A percentile compares a stretch with the other conserved stretches of the same genome.
Evolutionary conservation across 1,139 yeast species (phyloP).

Genomic region (Hansenula sp.): DNA sequence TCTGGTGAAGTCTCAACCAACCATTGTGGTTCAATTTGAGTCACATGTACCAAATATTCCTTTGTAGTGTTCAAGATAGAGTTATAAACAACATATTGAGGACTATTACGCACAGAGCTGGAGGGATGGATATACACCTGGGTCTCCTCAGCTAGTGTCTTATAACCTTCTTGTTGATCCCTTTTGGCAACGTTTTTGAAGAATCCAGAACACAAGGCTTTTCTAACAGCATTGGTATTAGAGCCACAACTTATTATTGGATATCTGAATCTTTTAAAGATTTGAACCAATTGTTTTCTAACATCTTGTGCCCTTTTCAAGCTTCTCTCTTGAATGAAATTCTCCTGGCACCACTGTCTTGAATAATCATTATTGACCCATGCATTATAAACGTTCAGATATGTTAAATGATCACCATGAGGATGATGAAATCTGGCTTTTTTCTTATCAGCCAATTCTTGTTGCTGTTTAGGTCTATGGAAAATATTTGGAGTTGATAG

Average conservation of each 20-base stretch:
- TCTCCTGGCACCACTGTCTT: conserved; percentile 75
- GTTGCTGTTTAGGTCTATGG: conserved; percentile 79
- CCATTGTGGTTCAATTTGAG: conserved; percentile 83
- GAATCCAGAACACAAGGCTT: conserved; percentile 80
- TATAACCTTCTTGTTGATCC: conserved; percentile 74
- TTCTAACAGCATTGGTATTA: conserved; percentile 59
- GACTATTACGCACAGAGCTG: conserved; percentile 67
- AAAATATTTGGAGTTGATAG: conserved; percentile 83
- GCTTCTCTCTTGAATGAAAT: conserved; percentile 79
- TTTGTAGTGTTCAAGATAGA: conserved; percentile 75
- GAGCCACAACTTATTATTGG: conserved; percentile 57
- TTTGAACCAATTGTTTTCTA: conserved; percentile 60
- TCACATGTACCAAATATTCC: conserved; percentile 90
- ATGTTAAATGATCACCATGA: conserved; percentile 83
- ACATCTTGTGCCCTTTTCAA: conserved; percentile 78
- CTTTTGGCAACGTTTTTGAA: conserved; percentile 82
- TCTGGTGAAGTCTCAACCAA: conserved; percentile 81
- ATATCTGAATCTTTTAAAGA: conserved; percentile 55
- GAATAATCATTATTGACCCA: conserved; percentile 68
- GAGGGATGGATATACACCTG: conserved; percentile 89
- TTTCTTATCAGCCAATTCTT: conserved; percentile 70
- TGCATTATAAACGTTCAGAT: conserved; percentile 72
- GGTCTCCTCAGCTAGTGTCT: conserved; percentile 72
- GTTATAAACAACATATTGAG: conserved; percentile 82
- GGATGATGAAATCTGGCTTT: conserved; percentile 74